A percentile compares a stretch with the other conserved stretches of the same genome.
Conservation (phyloP, 176 grass and related monocot genomes). For the Poa annua region DNA sequence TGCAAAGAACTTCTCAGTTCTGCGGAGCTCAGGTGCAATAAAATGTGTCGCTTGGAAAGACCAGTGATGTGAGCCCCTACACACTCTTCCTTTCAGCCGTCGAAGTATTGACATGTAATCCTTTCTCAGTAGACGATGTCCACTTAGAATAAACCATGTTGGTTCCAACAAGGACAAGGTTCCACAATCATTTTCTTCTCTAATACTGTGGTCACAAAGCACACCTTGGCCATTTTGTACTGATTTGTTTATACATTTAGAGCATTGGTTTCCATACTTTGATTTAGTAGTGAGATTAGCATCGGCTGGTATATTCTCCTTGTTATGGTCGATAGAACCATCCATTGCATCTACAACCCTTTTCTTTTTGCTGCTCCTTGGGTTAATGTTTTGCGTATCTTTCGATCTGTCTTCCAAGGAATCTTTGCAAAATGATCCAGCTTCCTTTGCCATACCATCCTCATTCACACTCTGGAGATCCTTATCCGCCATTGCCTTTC, state of each 20-base stretch:
- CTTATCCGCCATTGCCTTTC: constrained; percentile 21
- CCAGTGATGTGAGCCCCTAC: constrained; percentile 91
- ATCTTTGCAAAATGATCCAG: constrained; percentile 42
- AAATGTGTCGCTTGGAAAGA: constrained; percentile 96
- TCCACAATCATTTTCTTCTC: constrained; percentile 36
- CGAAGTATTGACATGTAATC: constrained; percentile 69
- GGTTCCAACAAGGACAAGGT: constrained; percentile 44
- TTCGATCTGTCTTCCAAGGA: constrained; percentile 26
- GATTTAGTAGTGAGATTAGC: constrained; percentile 26
- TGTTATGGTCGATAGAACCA: constrained; percentile 45
- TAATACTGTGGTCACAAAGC: constrained; percentile 7
- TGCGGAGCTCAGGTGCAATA: constrained; percentile 74
- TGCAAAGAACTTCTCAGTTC: constrained; percentile 96
- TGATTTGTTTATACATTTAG: constrained; percentile 41
- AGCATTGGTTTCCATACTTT: constrained; percentile 22
- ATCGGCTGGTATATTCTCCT: constrained; percentile 67
- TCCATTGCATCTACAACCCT: constrained; percentile 35
- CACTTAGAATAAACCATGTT: constrained; percentile 88
- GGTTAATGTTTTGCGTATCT: constrained; percentile 16
- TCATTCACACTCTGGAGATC: constrained; percentile 17
- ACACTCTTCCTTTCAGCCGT: constrained; percentile 68
- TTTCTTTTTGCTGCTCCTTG: constrained; percentile 47
- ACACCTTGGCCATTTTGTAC: constrained; percentile 35
- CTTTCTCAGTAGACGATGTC: constrained; percentile 74
- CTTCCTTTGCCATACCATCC: constrained; percentile 14